Evolutionary conservation across 2,329 filamentous ascomycete genomes (phyloP), one percentile per base, ranked within the genome.

Genomic region (Sporothrix pseudoabietina): DNA sequence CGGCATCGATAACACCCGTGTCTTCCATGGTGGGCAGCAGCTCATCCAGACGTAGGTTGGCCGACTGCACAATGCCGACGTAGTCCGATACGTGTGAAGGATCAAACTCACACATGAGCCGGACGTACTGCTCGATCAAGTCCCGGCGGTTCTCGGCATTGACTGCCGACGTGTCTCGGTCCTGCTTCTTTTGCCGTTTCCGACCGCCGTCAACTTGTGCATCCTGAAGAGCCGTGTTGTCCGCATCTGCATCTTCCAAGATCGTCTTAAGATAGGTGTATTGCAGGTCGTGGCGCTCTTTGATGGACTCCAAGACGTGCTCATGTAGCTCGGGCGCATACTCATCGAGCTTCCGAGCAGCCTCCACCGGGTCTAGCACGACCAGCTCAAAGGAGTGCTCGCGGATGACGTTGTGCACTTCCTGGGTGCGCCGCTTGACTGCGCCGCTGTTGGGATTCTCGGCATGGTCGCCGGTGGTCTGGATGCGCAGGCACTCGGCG

Each of bases 1-100:
- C 95, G 4, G 94, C 97, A 83, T 99, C 96, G 63, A 99, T 89
- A 5, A 96, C 93, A 0, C 94, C 94, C 57, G 91, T 94, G 75
- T 92, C 89, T 81, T 99, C 97, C 86, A 99, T 94, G 0, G 91
- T 90, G 4, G 94, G 94, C 8, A 99, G 85, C 0, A 99, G 86
- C 71, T 90, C 87, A 14, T 96, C 92, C 0, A 99, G 86, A 32
- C 90, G 88, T 39, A 99, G 83, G 79, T 98, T 91, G 12, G 91
- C 90, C 3, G 91, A 90, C 77, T 94, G 92, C 1, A 88, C 90
- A 1, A 88, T 80, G 52, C 91, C 90, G 39, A 98, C 88, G 80
- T 96, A 99, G 72, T 94, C 91, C 2, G 93, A 92, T 1, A 99
- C 95, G 77, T 94, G 93, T 0, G 87, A 83, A 3, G 94, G 89